Percentiles rank a stretch among this genome's conserved stretches.
Evolutionary conservation across 441 rosid species (phyloP).

Genomic region (Euphorbia schlechtendalii): DNA sequence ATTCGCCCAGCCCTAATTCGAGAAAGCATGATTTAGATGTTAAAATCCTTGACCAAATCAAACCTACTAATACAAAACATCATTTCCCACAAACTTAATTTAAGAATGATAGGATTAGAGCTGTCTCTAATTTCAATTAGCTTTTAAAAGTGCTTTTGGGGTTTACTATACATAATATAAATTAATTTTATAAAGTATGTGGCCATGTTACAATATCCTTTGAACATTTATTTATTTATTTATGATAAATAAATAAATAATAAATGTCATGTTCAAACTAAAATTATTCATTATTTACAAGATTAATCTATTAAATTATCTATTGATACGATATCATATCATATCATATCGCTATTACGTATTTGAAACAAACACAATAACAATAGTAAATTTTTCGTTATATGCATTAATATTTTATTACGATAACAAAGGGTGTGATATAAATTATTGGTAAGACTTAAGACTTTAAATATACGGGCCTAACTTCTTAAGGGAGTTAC

Average conservation of each 20-base stretch:
- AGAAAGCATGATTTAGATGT: slow-evolving; percentile 12
- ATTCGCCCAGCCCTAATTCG: slow-evolving; percentile 1
- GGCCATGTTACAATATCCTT: not conserved
- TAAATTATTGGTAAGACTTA: too few species aligned
- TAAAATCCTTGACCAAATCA: slow-evolving; percentile 11
- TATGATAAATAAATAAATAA: not conserved
- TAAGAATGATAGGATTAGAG: not conserved
- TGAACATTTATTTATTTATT: not conserved
- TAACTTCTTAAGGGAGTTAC: too few species aligned
- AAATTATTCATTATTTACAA: too few species aligned
- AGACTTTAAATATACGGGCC: too few species aligned
- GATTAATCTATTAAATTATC: too few species aligned
- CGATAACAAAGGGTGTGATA: too few species aligned
- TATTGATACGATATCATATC: too few species aligned
- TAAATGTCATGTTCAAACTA: not conserved
- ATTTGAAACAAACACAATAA: too few species aligned
- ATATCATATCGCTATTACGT: too few species aligned
- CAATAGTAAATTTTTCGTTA: too few species aligned
- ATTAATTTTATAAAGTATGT: not conserved
- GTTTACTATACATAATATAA: not conserved
- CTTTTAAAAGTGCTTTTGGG: not conserved
- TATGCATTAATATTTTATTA: too few species aligned
- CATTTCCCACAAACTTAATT: not conserved
- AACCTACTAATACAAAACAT: not conserved
- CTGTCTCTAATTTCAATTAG: not conserved